Evolutionary conservation across 2,329 filamentous ascomycete species (phyloP), one percentile per base, ranked within the genome.

Genomic region (Rutstroemia sp.): DNA sequence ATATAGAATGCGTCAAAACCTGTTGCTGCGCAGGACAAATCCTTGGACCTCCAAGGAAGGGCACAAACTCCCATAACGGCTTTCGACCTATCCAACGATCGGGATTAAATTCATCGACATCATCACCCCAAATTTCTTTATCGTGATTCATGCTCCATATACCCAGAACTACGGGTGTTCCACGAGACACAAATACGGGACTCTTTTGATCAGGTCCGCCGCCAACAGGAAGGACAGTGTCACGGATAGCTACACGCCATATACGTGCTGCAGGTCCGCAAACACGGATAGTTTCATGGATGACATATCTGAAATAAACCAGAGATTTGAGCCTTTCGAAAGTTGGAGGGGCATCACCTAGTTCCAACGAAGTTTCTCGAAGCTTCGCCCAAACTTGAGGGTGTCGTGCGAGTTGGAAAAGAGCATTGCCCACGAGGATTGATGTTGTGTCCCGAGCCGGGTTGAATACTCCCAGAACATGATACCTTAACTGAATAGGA

Each of bases 21-120:
- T 59, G 57, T 27, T 59, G 57, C 44, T 59, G 57, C 2, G 57
- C 57, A 25, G 57, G 58, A 54, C 86, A 89, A 0, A 84, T 78
- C 3, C 86, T 71, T 0, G 86, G 83, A 0, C 86, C 86, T 23
- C 82, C 74, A 62, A 83, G 88, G 66, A 92, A 92, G 0, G 86
- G 86, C 42, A 88, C 85, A 57, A 89, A 89, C 0, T 88, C 89
- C 71, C 92, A 88, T 45, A 79, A 71, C 0, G 81, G 59, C 0
- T 85, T 90, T 1, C 80, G 62, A n/a, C 76, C 75, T 37, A 69
- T 69, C 88, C 88, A 94, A n/a, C 89, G 76, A 71, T 90, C 87
- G 0, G 89, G 89, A 4, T 78, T 74, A 71, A 90, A 94, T 1
- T 81, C 76, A 9, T 87, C 81, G 0, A 82, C 85, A 59, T 90